phyloP scores from a whole-genome alignment of 768 basidiomycete genomes.

The Boletales sp. region DNA sequence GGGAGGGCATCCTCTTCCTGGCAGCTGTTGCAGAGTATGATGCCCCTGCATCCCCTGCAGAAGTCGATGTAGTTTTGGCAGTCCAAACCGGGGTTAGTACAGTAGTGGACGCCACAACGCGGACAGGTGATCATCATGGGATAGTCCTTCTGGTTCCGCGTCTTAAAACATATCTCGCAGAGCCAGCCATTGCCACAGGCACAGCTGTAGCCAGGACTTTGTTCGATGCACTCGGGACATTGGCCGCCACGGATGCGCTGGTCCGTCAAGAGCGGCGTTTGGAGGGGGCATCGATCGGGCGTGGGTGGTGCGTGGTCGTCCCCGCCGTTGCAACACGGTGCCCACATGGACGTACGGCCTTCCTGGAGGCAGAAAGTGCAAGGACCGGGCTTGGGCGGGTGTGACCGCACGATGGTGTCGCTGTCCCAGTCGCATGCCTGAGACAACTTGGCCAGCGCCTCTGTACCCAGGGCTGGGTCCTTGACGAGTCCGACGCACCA shows the following conservation, averaged over 20 bases:
- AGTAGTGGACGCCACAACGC: constrained; percentile 10
- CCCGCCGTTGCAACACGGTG: not conserved
- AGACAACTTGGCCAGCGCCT: constrained; percentile 2
- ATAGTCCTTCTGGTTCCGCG: not conserved
- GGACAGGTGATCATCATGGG: constrained; percentile 11
- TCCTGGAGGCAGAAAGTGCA: constrained; percentile 1
- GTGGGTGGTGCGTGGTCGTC: not conserved
- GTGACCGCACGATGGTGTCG: constrained; percentile 11
- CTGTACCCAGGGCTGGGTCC: constrained; percentile 7
- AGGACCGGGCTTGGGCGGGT: constrained; percentile 8
- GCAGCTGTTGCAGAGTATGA: constrained; percentile 4
- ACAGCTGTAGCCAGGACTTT: not conserved
- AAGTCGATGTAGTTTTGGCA: not conserved
- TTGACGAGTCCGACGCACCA: constrained; percentile 16
- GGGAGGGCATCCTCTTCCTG: constrained; percentile 13
- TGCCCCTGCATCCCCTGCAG: constrained; percentile 9
- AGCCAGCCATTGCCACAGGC: not conserved
- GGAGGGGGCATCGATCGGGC: constrained; percentile 7
- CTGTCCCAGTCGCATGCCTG: constrained; percentile 2
- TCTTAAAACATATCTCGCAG: constrained; percentile 2
- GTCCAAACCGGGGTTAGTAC: not conserved
- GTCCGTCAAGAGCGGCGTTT: not conserved
- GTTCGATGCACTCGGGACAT: constrained; percentile 8
- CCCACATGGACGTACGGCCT: not conserved
- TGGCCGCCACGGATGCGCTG: not conserved